Evolutionary conservation across 2,329 filamentous ascomycete species (phyloP).

Genomic region (Emmonsia crescens): DNA sequence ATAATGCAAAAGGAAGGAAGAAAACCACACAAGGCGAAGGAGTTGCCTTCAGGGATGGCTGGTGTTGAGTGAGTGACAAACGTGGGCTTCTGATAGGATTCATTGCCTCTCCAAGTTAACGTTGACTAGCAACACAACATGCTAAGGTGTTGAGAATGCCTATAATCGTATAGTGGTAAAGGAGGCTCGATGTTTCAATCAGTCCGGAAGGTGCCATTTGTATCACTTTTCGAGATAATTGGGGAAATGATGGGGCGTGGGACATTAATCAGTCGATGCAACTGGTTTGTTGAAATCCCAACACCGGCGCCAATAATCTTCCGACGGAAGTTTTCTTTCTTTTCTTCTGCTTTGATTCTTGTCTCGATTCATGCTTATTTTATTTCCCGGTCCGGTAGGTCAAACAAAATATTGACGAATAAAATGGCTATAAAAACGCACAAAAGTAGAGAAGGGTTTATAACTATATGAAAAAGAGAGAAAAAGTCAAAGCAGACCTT

Average conservation of each 20-base stretch:
- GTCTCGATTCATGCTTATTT: background rate
- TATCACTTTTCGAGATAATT: background rate
- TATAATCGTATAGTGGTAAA: background rate
- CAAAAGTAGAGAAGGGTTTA: background rate
- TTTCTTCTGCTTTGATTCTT: background rate
- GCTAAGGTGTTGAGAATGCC: background rate
- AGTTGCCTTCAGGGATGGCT: too few relatives aligned
- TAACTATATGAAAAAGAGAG: background rate
- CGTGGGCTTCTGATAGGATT: too few relatives aligned
- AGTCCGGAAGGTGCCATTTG: background rate
- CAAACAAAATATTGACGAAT: background rate
- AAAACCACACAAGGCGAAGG: background rate
- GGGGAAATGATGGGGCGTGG: background rate
- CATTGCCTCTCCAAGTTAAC: too few relatives aligned
- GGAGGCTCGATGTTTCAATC: background rate
- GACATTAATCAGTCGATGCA: background rate
- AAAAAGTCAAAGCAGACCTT: constrained; percentile 7
- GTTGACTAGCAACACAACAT: too few relatives aligned
- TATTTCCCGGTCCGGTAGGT: background rate
- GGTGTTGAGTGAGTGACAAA: too few relatives aligned
- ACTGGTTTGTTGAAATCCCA: background rate
- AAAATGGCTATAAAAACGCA: background rate
- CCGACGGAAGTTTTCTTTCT: background rate
- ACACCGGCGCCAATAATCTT: background rate
- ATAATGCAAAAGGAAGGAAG: background rate